These are phyloP conservation scores for Tulasnella sp. DNA, from an alignment of 768 basidiomycete genomes.

Conservation along the genomic window DNA sequence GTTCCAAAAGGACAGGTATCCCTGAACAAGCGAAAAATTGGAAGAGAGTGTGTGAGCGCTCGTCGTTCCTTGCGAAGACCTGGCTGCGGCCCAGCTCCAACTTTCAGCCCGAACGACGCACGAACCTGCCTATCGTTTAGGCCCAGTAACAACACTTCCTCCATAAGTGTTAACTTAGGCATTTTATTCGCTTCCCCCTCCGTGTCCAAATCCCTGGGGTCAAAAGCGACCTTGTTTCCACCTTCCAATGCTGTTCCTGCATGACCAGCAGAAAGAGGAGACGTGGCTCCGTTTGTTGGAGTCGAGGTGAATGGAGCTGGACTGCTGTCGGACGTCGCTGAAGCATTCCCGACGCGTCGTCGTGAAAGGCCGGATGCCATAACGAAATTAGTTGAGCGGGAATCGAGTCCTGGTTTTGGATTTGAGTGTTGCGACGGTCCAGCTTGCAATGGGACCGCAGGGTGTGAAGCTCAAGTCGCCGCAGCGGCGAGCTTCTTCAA, in stretches of 20 bases:
- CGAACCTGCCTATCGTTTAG: slow-evolving; percentile 91
- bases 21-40: slow-evolving; percentile 38
- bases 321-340: slow-evolving; percentile 2
- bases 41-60: slow-evolving; percentile 3
- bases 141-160: slow-evolving; percentile 89
- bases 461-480: neutral
- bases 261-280: slow-evolving; percentile 33
- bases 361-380: slow-evolving; percentile 17
- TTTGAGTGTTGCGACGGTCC: neutral
- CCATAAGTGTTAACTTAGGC: slow-evolving; percentile 89
- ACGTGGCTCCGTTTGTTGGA: slow-evolving; percentile 8
- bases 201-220: slow-evolving; percentile 71
- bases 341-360: slow-evolving; percentile 12
- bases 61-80: neutral
- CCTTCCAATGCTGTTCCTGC: slow-evolving; percentile 81
- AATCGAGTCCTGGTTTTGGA: neutral
- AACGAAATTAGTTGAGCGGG: neutral
- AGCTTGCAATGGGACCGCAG: neutral
- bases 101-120: slow-evolving; percentile 23
- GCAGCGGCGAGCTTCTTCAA: neutral
- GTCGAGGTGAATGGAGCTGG: neutral
- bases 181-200: slow-evolving; percentile 58
- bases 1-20: slow-evolving; percentile 98
- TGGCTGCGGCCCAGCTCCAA: neutral
- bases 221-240: slow-evolving; percentile 82